These are phyloP conservation scores for Turnera subulata DNA, from an alignment of 345 rosid genomes.

Conservation along the genomic window DNA sequence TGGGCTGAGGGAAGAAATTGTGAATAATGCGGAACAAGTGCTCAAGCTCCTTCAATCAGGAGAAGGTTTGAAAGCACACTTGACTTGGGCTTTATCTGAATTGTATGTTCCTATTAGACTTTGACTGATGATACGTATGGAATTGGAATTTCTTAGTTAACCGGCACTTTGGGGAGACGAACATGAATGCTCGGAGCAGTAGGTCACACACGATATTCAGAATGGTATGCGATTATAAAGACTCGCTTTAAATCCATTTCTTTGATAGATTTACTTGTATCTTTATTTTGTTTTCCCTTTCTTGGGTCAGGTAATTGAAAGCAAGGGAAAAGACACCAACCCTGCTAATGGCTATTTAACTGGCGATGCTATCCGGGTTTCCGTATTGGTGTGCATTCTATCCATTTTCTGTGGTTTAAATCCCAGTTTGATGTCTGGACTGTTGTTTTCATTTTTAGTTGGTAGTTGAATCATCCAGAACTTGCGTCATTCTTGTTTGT, in stretches of 20 bases:
- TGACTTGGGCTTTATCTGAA: not conserved
- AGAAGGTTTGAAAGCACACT: constrained; percentile 58
- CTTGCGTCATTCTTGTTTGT: not conserved
- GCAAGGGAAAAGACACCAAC: constrained; percentile 54
- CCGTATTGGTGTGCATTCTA: constrained; percentile 63
- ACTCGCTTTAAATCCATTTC: not conserved
- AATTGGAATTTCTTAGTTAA: constrained; percentile 40
- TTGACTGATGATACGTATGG: not conserved
- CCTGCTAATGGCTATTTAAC: constrained; percentile 34
- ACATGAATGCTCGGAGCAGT: constrained; percentile 92
- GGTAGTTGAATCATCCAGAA: not conserved
- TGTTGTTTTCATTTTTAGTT: not conserved
- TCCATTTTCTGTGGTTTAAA: not conserved
- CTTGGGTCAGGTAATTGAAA: constrained; percentile 71
- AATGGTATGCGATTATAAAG: constrained; percentile 52
- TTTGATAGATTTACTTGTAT: not conserved
- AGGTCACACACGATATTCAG: constrained; percentile 96
- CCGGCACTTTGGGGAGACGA: constrained; percentile 95
- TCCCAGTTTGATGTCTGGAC: too few species aligned
- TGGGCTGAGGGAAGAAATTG: constrained; percentile 85
- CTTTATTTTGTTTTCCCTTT: constrained; percentile 7
- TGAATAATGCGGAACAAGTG: constrained; percentile 76
- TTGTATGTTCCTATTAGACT: constrained; percentile 2
- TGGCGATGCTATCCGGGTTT: constrained; percentile 74
- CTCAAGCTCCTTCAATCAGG: constrained; percentile 74